Percentiles rank a stretch among this genome's conserved stretches.
phyloP scores from a whole-genome alignment of 2,329 filamentous ascomycete species.

The Aspergillus eucalypticola region DNA sequence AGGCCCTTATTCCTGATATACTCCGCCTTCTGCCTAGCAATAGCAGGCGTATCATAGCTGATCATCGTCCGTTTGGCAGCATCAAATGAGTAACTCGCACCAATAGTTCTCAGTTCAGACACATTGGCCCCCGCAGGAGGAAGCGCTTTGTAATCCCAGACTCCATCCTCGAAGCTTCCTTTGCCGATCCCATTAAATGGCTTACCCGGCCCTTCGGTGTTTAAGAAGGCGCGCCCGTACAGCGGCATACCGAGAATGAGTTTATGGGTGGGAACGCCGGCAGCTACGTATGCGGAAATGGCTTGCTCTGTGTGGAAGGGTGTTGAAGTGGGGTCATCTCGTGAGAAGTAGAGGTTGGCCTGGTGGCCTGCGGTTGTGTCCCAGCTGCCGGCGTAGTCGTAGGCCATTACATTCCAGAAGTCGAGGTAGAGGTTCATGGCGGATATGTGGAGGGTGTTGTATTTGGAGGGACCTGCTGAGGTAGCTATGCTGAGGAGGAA shows the following conservation, averaged over 20 bases:
- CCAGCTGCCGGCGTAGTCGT: constrained; percentile 85
- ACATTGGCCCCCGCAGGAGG: constrained; percentile 67
- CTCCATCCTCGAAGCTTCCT: constrained; percentile 80
- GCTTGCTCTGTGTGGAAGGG: constrained; percentile 77
- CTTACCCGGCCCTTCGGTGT: constrained; percentile 72
- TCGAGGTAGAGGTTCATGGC: constrained; percentile 52
- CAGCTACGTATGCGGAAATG: constrained; percentile 66
- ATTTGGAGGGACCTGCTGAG: constrained; percentile 48
- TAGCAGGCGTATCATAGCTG: constrained; percentile 70
- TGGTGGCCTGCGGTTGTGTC: constrained; percentile 72
- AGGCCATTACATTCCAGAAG: constrained; percentile 70
- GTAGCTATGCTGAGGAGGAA: constrained; percentile 51
- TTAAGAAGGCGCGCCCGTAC: constrained; percentile 82
- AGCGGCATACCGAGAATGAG: constrained; percentile 89
- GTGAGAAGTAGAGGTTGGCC: constrained; percentile 70
- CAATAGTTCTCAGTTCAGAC: constrained; percentile 58
- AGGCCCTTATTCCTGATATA: constrained; percentile 68
- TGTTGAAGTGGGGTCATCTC: constrained; percentile 61
- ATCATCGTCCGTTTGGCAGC: constrained; percentile 62
- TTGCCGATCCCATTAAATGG: constrained; percentile 71
- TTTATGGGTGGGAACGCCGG: constrained; percentile 67
- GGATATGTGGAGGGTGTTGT: constrained; percentile 44
- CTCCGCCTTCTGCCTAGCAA: constrained; percentile 68
- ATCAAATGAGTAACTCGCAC: constrained; percentile 75
- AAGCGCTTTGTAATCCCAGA: constrained; percentile 86